phyloP scores from a whole-genome alignment of 768 basidiomycete genomes.

The Lentinula guzmanii region DNA sequence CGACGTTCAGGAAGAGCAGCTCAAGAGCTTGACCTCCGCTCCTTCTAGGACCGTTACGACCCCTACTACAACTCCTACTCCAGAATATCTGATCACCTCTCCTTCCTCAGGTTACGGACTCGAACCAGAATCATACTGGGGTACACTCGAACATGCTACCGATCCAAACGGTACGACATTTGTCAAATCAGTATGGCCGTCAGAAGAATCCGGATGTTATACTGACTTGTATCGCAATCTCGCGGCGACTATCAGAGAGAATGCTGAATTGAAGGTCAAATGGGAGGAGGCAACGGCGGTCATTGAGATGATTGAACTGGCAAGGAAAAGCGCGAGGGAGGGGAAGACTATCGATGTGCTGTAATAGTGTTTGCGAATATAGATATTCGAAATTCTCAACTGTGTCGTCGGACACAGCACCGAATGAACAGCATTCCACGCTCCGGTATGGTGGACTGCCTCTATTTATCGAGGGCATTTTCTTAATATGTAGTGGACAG shows the following conservation, averaged over 20 bases:
- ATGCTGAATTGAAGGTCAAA: constrained; percentile 51
- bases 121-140: constrained; percentile 62
- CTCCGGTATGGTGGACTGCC: no score
- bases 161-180: constrained; percentile 38
- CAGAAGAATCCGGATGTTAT: constrained; percentile 52
- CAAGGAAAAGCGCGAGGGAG: constrained; percentile 58
- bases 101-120: constrained; percentile 40
- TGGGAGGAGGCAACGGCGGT: constrained; percentile 70
- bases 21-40: constrained; percentile 43
- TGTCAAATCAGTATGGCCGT: constrained; percentile 50
- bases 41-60: constrained; percentile 33
- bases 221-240: constrained; percentile 59
- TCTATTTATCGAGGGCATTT: no score
- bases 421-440: no score
- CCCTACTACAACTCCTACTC: constrained; percentile 35
- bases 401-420: no score
- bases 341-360: constrained; percentile 36
- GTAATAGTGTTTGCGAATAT: neutral
- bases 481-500: no score
- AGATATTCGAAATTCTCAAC: no score
- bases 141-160: constrained; percentile 48
- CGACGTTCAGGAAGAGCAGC: constrained; percentile 75
- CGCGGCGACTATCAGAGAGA: constrained; percentile 53
- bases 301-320: constrained; percentile 75
- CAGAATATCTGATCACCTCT: constrained; percentile 23